A percentile compares a stretch with the other conserved stretches of the same genome.
These are phyloP conservation scores for Coemansia sp. DNA, from an alignment of 192 early-diverging fungal species.

Conservation along the genomic window DNA sequence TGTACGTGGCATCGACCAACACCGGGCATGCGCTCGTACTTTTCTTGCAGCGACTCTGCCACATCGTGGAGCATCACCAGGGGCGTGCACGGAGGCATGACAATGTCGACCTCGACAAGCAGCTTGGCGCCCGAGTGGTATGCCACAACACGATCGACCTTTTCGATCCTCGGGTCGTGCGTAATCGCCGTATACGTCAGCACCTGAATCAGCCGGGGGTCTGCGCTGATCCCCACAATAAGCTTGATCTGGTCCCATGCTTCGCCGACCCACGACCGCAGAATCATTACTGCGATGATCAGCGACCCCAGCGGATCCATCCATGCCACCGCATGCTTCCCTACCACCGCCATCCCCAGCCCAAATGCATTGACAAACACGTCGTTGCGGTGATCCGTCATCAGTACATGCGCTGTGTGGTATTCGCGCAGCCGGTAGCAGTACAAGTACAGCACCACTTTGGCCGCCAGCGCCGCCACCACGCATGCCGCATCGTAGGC, in stretches of 20 bases:
- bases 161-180: constrained; percentile 61
- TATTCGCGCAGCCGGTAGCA: constrained; percentile 59
- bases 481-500: constrained; percentile 54
- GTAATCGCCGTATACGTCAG: constrained; percentile 83
- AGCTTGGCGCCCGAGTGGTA: constrained; percentile 86
- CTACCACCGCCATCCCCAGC: constrained; percentile 59
- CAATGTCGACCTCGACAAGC: constrained; percentile 95
- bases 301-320: constrained; percentile 71
- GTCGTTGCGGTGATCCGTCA: constrained; percentile 73
- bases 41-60: constrained; percentile 82
- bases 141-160: constrained; percentile 76
- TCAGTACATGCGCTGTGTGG: constrained; percentile 58
- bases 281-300: constrained; percentile 62
- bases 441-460: constrained; percentile 63
- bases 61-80: constrained; percentile 86
- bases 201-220: constrained; percentile 71
- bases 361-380: constrained; percentile 69
- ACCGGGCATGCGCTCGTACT: constrained; percentile 75
- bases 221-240: constrained; percentile 78
- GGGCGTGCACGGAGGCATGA: constrained; percentile 78
- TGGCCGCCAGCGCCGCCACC: constrained; percentile 56
- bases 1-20: constrained; percentile 95
- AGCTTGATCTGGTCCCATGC: constrained; percentile 71
- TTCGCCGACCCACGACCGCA: constrained; percentile 62
- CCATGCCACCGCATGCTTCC: constrained; percentile 59